These are phyloP conservation scores for Rhynchosporium graminicola DNA, from an alignment of 2,329 filamentous ascomycete genomes.

Conservation along the genomic window DNA sequence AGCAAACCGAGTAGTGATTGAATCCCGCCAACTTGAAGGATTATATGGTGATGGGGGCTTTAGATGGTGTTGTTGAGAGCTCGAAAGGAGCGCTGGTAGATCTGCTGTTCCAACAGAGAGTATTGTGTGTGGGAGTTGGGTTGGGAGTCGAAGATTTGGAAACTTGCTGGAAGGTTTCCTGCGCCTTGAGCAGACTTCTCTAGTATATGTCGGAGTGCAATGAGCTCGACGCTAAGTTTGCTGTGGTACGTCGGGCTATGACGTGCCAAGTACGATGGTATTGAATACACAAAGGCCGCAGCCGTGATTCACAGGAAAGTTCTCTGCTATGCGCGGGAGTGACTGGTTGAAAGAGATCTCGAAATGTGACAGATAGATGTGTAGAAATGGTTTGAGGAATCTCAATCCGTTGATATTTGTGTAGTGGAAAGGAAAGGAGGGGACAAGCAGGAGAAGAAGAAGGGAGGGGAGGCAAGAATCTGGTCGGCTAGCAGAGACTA, in stretches of 20 bases:
- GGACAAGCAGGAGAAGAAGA: background rate
- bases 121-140: constrained; percentile 1
- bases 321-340: constrained; percentile 6
- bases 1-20: constrained; percentile 69
- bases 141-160: background rate
- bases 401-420: constrained; percentile 17
- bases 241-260: constrained; percentile 14
- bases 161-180: background rate
- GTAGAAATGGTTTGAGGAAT: constrained; percentile 19
- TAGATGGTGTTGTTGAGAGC: background rate
- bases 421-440: background rate
- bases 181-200: background rate
- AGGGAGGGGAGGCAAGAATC: constrained; percentile 4
- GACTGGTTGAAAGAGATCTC: background rate
- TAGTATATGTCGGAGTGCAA: background rate
- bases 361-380: background rate
- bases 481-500: constrained; percentile 12
- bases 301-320: constrained; percentile 13
- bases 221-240: background rate
- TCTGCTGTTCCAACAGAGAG: constrained; percentile 1
- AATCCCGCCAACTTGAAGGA: constrained; percentile 92
- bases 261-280: constrained; percentile 11
- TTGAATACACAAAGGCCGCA: constrained; percentile 23
- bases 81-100: background rate
- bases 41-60: constrained; percentile 10